Base-by-base conservation (phyloP, 31 red algal genomes). In the Endocladia muricata region DNA sequence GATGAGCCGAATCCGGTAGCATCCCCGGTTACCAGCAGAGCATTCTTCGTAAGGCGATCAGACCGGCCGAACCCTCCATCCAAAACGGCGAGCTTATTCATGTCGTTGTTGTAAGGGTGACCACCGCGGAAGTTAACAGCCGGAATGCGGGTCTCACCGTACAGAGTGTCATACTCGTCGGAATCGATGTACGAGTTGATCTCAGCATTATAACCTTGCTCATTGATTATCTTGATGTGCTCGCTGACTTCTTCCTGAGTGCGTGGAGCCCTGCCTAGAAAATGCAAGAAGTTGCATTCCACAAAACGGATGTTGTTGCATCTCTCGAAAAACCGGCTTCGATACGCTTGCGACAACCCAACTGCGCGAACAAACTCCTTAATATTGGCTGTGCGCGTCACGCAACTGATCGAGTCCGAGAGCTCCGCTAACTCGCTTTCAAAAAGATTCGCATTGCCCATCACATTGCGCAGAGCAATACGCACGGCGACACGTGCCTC, bases 381-480 rank as follows among this genome's bases (percentile, higher is more conserved):
- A 35, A 79, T 72, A 31, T 88, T 62, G 37, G 74, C 73, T 0
- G 84, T 88, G 21, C 79, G 47, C 28, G 48, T 88, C 17, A 79
- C 73, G 54, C 84, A 88, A 61, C 84, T 88, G 29, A 88, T 73
- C 11, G 64, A 56, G 22, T 41, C 80, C 34, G 70, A 76, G 33
- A 97, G n/a, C 28, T 89, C 89, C 8, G 61, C 90, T 15, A 66
- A 31, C 36, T 97, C 94, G 49, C 70, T 76, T 35, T 93, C 94
- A 22, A 97, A 86, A 28, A 97, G 35, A 68, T 97, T 81, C 15
- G 77, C 78, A 39, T 93, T 89, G 4, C 89, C 94, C 36, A 97
- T 66, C 3, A 97, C 77, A 11, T 90, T 68, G 25, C 67, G 43
- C 26, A 88, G 40, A 30, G 82, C 49, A 4, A 58, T 33, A 58